phyloP scores from a whole-genome alignment of 2,329 filamentous ascomycete genomes.

The Penicillium digitatum region DNA sequence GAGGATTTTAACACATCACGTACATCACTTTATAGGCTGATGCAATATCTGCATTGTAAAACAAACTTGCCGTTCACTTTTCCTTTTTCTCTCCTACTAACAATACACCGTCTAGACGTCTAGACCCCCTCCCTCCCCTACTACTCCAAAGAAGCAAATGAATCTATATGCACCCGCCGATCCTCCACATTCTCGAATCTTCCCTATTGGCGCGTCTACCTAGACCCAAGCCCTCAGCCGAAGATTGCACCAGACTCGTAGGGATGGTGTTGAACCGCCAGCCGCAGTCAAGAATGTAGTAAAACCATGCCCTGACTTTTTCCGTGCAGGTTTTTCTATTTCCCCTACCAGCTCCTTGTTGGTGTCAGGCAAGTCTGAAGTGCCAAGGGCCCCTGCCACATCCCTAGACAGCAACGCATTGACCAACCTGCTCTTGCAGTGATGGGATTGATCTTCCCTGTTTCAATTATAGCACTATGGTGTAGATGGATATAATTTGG shows the following conservation, averaged over 20 bases:
- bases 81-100: neutral
- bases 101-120: neutral
- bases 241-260: neutral
- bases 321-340: neutral
- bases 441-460: too few species aligned
- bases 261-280: neutral
- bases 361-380: neutral
- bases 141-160: neutral
- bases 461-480: neutral
- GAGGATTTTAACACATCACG: neutral
- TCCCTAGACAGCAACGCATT: neutral
- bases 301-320: too few species aligned
- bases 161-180: neutral
- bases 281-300: neutral
- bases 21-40: neutral
- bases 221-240: neutral
- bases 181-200: neutral
- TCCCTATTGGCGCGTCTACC: conserved; percentile 1
- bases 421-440: neutral
- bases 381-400: neutral
- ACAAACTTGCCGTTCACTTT: neutral
- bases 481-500: neutral
- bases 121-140: too few species aligned
- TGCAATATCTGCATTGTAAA: neutral
- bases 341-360: neutral